Base-by-base conservation (phyloP, 2,329 filamentous ascomycete species). In the Alternaria consortialis region DNA sequence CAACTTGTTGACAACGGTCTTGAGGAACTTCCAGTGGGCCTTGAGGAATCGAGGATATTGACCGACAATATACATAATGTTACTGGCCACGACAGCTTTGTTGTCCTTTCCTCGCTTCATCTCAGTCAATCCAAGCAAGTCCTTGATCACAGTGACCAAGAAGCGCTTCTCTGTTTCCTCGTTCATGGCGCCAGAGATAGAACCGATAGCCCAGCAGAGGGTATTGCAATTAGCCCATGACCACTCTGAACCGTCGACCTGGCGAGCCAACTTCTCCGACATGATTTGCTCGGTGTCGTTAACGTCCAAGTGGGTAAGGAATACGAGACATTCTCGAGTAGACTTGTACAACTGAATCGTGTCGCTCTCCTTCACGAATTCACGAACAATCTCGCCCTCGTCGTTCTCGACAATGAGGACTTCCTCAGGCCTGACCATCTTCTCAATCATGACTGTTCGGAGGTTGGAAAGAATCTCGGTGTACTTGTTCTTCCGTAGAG, bases 141-240 rank as follows among this genome's bases (percentile, higher is more conserved):
- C 95, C 83, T 99, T 99, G 73, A 99, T 99, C 56, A 99, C 96
- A 0, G 95, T 99, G 51, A 99, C 95, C 42, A 99, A 84, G 84
- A 99, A 99, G 11, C 95, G 88, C 84, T 99, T 99, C 81, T 99
- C 95, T 0, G 95, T 99, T 80, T 99, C 95, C 77, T 99, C 95
- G 76, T 97, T 99, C 95, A 99, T 99, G 53, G 95, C 95, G 58
- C 97, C 88, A 1, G 96, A 99, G 70, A 99, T 99, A 11, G 95
- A 99, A 40, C 95, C 95, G 71, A 99, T 99, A 31, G 95, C 95
- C 95, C 95, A 99, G 85, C 95, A 99, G 50, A 99, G 88, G 6
- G 97, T 97, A 82, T 99, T 99, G 88, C 95, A 99, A 83, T 99
- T 99, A 66, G 94, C 92, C 95, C 95, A 99, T 7, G 96, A 99